Percentiles rank a stretch among this genome's conserved stretches.
Conservation (phyloP, 306 rosid species). For the Trichosanthes truncata region DNA sequence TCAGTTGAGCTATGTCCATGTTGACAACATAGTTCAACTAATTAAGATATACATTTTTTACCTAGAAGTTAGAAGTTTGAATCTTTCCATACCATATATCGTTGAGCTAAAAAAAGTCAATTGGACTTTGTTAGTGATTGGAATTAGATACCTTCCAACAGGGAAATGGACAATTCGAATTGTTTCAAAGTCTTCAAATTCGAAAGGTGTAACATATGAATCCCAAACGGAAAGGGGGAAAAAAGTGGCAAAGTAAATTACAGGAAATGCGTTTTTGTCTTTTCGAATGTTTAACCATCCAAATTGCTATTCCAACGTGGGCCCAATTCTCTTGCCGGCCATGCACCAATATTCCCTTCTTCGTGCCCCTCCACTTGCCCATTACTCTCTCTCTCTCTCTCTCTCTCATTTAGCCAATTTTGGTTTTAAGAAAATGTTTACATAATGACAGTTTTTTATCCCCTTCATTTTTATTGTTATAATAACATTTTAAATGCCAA, state of each 20-base stretch:
- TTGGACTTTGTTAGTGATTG: background rate
- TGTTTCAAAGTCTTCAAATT: background rate
- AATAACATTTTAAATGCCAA: too few relatives aligned
- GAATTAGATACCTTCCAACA: slow-evolving; percentile 4
- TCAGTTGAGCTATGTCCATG: too few relatives aligned
- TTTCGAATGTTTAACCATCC: background rate
- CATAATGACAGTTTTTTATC: too few relatives aligned
- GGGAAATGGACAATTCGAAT: background rate
- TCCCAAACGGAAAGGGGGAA: background rate
- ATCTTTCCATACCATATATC: too few relatives aligned
- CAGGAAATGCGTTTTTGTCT: background rate
- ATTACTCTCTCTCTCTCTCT: background rate
- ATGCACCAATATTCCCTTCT: background rate
- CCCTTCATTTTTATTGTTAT: too few relatives aligned
- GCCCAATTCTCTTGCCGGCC: background rate
- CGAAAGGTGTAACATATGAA: background rate
- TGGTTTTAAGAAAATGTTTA: background rate
- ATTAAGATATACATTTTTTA: too few relatives aligned
- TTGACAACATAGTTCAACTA: too few relatives aligned
- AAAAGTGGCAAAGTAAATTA: background rate
- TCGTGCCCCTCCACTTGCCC: background rate
- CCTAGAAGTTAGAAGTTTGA: too few relatives aligned
- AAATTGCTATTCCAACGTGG: background rate
- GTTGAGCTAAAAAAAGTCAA: background rate
- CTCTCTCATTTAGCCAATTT: background rate